These are phyloP conservation scores for Begonia masoniana DNA, from an alignment of 306 rosid genomes.

Conservation along the genomic window DNA sequence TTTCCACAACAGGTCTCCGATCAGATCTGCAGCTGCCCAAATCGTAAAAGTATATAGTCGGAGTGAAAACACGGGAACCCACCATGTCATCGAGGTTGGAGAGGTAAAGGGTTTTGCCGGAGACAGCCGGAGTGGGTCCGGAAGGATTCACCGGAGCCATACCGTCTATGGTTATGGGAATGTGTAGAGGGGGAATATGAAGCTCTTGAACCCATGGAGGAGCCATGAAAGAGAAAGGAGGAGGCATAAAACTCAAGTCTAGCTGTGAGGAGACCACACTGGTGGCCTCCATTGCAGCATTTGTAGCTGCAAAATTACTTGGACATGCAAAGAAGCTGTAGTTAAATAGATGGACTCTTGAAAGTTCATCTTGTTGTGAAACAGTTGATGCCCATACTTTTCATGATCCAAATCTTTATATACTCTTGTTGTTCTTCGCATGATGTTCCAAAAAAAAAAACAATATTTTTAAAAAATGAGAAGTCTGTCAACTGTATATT, in stretches of 20 bases:
- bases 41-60: slow-evolving; percentile 60
- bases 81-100: slow-evolving; percentile 75
- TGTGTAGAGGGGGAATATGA: slow-evolving; percentile 30
- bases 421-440: slow-evolving; percentile 2
- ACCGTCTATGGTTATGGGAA: slow-evolving; percentile 32
- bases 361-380: slow-evolving; percentile 29
- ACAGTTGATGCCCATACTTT: slow-evolving; percentile 23
- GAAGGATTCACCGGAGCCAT: slow-evolving; percentile 38
- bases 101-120: slow-evolving; percentile 44
- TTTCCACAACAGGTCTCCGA: slow-evolving; percentile 21
- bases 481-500: no score
- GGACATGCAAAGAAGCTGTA: slow-evolving; percentile 63
- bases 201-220: slow-evolving; percentile 79
- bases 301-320: slow-evolving; percentile 32
- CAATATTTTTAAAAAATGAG: no score
- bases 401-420: slow-evolving; percentile 14
- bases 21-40: slow-evolving; percentile 2
- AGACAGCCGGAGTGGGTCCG: slow-evolving; percentile 21
- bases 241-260: no score
- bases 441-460: background rate
- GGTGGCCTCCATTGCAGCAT: slow-evolving; percentile 16
- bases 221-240: slow-evolving; percentile 39
- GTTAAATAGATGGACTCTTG: slow-evolving; percentile 15
- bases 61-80: slow-evolving; percentile 77
- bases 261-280: slow-evolving; percentile 12